Evolutionary conservation across 805 yeast genomes (phyloP).

Genomic region (Peterozyma toletana): DNA sequence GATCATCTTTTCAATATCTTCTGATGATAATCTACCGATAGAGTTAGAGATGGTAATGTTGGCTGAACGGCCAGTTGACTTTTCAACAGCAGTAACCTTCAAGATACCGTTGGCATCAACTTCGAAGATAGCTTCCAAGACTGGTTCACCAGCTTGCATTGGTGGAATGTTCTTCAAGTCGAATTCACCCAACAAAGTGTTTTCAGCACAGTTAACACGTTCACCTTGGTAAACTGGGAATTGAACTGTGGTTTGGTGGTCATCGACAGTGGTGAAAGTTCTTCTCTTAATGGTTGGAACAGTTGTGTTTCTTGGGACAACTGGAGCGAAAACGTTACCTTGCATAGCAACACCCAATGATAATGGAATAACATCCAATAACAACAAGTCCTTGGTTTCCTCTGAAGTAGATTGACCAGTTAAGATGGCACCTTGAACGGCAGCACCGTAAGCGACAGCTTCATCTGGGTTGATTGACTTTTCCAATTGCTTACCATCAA

Average conservation of each 20-base stretch:
- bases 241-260: constrained; percentile 97
- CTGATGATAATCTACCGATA: constrained; percentile 94
- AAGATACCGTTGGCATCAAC: constrained; percentile 99
- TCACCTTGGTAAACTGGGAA: constrained; percentile 99
- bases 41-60: constrained; percentile 99
- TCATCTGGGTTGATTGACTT: constrained; percentile 98
- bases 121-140: constrained; percentile 97
- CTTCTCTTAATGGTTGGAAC: constrained; percentile 99
- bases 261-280: constrained; percentile 98
- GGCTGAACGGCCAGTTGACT: constrained; percentile 97
- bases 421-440: constrained; percentile 98
- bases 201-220: constrained; percentile 97
- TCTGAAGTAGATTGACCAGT: constrained; percentile 85
- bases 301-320: constrained; percentile 98
- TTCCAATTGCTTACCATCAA: constrained; percentile 94
- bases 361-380: constrained; percentile 96
- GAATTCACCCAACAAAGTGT: constrained; percentile 97
- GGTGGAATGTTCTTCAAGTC: constrained; percentile 98
- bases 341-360: constrained; percentile 99
- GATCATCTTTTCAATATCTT: constrained; percentile 97
- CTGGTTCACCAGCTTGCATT: constrained; percentile 98
- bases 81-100: constrained; percentile 98
- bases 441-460: constrained; percentile 99
- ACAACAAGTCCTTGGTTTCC: constrained; percentile 90
- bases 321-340: constrained; percentile 98